phyloP scores from a whole-genome alignment of 768 basidiomycete genomes.

The Grammothele lineata region DNA sequence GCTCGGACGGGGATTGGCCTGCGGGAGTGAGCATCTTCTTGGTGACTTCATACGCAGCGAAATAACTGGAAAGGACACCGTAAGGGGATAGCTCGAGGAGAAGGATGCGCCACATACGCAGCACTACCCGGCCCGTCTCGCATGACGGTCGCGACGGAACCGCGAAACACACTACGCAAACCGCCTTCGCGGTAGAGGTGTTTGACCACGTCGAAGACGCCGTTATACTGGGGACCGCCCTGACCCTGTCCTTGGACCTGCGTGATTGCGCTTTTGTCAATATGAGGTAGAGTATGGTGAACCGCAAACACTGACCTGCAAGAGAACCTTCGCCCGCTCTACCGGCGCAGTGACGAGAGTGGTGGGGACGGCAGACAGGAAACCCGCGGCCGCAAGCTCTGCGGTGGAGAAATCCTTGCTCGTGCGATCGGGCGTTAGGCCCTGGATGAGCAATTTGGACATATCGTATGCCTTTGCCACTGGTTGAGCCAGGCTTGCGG shows the following conservation, averaged over 20 bases:
- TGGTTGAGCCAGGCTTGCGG: background rate
- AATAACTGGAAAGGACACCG: constrained; percentile 60
- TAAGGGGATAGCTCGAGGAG: constrained; percentile 5
- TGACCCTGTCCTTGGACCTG: constrained; percentile 94
- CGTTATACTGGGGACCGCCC: constrained; percentile 75
- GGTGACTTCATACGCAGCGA: constrained; percentile 92
- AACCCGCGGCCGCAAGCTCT: constrained; percentile 91
- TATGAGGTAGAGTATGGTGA: background rate
- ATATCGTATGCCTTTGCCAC: constrained; percentile 78
- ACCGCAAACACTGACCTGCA: constrained; percentile 56
- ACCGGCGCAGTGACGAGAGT: constrained; percentile 94
- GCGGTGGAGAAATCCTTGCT: constrained; percentile 56
- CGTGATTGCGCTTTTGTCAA: background rate
- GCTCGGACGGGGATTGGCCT: constrained; percentile 71
- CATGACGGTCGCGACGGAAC: constrained; percentile 88
- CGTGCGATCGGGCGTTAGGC: constrained; percentile 73
- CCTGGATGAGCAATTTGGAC: constrained; percentile 81
- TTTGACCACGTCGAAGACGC: constrained; percentile 85
- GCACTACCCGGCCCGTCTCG: constrained; percentile 97
- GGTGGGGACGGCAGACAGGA: constrained; percentile 89
- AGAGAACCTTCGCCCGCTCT: constrained; percentile 92
- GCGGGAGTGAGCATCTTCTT: constrained; percentile 84
- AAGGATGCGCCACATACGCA: constrained; percentile 53
- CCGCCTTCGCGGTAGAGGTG: constrained; percentile 95
- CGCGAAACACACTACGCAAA: constrained; percentile 85